These are phyloP conservation scores for Collariella sp. DNA, from an alignment of 495 filamentous ascomycete species.

Conservation along the genomic window DNA sequence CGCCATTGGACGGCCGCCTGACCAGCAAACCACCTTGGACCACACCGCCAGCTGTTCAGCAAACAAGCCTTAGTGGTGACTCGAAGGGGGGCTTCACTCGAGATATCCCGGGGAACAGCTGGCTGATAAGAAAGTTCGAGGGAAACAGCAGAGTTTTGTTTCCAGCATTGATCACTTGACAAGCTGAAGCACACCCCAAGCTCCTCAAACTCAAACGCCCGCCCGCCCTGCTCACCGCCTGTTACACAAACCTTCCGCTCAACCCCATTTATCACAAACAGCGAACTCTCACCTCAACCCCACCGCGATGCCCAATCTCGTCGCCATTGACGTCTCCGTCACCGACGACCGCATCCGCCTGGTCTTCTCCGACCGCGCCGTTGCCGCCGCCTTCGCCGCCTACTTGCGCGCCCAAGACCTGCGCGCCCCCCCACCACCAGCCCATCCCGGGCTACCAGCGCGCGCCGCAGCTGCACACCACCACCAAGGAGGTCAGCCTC, in stretches of 20 bases:
- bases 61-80: not conserved
- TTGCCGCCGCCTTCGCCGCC: conserved; percentile 23
- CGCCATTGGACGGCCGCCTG: conserved; percentile 13
- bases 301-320: conserved; percentile 21
- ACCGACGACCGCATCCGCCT: conserved; percentile 23
- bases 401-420: conserved; percentile 22
- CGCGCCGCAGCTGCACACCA: conserved; percentile 11
- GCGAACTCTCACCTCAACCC: too few species aligned
- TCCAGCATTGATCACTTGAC: too few species aligned
- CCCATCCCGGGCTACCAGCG: conserved; percentile 18
- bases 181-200: not conserved
- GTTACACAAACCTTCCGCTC: not conserved
- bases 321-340: conserved; percentile 27
- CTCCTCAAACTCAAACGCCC: too few species aligned
- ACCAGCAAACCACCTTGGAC: conserved; percentile 3
- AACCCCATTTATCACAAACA: not conserved
- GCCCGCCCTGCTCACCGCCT: not conserved
- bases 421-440: conserved; percentile 8
- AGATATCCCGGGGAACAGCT: not conserved
- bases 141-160: not conserved
- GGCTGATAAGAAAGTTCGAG: not conserved
- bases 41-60: conserved; percentile 2
- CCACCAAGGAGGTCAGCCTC: conserved; percentile 22
- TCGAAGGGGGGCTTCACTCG: not conserved
- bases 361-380: conserved; percentile 26